A percentile compares a stretch with the other conserved stretches of the same genome.
Evolutionary conservation across 2,329 filamentous ascomycete genomes (phyloP).

Genomic region (Stemphylium beticola): DNA sequence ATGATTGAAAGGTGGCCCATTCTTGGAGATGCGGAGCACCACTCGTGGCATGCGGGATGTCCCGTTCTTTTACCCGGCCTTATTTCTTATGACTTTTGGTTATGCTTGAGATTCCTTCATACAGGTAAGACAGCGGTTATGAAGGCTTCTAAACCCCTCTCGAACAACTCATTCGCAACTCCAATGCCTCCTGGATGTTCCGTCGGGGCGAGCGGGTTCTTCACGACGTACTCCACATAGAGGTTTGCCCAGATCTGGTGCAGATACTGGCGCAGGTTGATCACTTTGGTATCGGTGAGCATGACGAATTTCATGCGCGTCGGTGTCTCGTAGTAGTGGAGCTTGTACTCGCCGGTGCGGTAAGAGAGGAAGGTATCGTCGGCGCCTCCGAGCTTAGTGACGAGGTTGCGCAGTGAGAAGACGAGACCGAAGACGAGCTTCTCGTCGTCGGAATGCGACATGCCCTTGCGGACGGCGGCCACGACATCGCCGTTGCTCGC

Average conservation of each 20-base stretch:
- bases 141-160: conserved; percentile 75
- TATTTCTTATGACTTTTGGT: background rate
- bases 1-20: background rate
- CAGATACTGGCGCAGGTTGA: conserved; percentile 90
- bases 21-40: background rate
- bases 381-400: conserved; percentile 88
- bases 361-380: conserved; percentile 94
- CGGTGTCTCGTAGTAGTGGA: conserved; percentile 98
- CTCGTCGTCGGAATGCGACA: conserved; percentile 78
- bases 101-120: conserved; percentile 19
- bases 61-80: background rate
- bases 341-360: conserved; percentile 92
- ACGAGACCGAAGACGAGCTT: conserved; percentile 98
- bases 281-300: conserved; percentile 86
- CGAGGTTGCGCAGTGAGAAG: conserved; percentile 96
- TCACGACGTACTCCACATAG: conserved; percentile 89
- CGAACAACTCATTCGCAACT: conserved; percentile 70
- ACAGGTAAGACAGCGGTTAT: conserved; percentile 58
- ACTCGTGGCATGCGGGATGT: background rate
- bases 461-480: conserved; percentile 44
- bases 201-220: conserved; percentile 66
- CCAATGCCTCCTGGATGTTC: conserved; percentile 68
- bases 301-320: conserved; percentile 96
- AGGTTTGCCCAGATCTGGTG: conserved; percentile 99
- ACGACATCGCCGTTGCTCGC: conserved; percentile 52